Evolutionary conservation across 1,284 basidiomycete genomes (phyloP).

Genomic region (Afroboletus lepidellus): DNA sequence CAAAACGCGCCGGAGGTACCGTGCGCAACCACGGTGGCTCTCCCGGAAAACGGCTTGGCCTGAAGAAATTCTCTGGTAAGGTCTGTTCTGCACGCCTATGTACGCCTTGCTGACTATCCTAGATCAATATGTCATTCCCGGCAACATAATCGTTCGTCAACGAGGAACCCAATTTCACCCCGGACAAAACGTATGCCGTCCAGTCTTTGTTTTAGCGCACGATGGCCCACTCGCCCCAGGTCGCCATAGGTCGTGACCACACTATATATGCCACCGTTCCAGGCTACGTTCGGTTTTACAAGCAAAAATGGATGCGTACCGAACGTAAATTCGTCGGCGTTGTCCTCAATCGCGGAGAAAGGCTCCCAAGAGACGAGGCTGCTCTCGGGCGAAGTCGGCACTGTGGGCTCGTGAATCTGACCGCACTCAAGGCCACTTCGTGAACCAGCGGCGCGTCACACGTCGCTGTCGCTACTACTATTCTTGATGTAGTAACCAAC

Average conservation of each 20-base stretch:
- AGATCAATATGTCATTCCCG: constrained; percentile 89
- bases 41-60: constrained; percentile 85
- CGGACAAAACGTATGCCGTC: constrained; percentile 75
- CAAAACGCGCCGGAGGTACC: constrained; percentile 91
- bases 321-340: constrained; percentile 83
- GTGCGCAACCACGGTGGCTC: constrained; percentile 90
- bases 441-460: constrained; percentile 5
- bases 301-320: constrained; percentile 63
- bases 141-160: constrained; percentile 92
- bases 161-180: constrained; percentile 88
- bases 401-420: constrained; percentile 69
- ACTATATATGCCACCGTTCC: constrained; percentile 88
- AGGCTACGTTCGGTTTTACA: constrained; percentile 92
- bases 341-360: constrained; percentile 75
- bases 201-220: constrained; percentile 6
- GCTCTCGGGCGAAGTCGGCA: constrained; percentile 71
- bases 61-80: constrained; percentile 92
- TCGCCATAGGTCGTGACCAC: constrained; percentile 88
- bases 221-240: constrained; percentile 46
- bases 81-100: not conserved
- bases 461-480: no score
- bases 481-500: constrained; percentile 18
- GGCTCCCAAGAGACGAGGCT: constrained; percentile 78
- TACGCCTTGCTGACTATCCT: constrained; percentile 17
- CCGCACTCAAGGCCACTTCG: constrained; percentile 12